Evolutionary conservation across 139 green algal genomes (phyloP), one percentile per base, ranked within the genome.

Genomic region (Ettlia oleoabundans): DNA sequence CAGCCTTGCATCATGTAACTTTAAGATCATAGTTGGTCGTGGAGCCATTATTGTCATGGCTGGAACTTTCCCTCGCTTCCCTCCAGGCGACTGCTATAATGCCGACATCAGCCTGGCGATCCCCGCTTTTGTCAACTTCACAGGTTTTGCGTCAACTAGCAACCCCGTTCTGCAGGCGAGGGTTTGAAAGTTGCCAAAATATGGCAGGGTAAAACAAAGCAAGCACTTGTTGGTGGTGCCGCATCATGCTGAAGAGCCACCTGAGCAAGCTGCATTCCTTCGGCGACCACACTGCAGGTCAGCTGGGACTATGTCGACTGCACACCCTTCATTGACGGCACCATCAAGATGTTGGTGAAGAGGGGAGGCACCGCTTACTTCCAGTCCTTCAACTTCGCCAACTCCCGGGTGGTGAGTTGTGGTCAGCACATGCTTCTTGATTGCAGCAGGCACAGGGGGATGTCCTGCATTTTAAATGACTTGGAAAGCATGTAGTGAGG

Each of bases 261-360:
- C n/a, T n/a, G n/a, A n/a, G n/a, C n/a, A n/a, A n/a, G n/a, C n/a
- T n/a, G n/a, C n/a, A n/a, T n/a, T n/a, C n/a, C n/a, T n/a, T n/a
- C n/a, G n/a, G n/a, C n/a, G n/a, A n/a, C n/a, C n/a, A n/a, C n/a
- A 19, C 42, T 52, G 6, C 43, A 66, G 33, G 22, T 82, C 2
- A 76, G 35, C 4, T 88, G 79, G 84, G 58, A 85, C 7, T 83
- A 80, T 35, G 38, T 76, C 38, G 79, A 86, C 62, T 88, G 79
- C 79, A n/a, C 58, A 4, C 71, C 71, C 26, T 78, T 58, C 37
- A 74, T 86, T 53, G 78, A 84, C 21, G 79, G 69, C 9, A 86
- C 74, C 38, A 89, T 89, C 47, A 89, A 89, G 61, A 86, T 89
- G 85, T 66, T 86, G 55, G 52, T 86, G 0, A 89, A 86, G 74